phyloP scores from a whole-genome alignment of 176 grass and related monocot genomes.

The Eleusine coracana region DNA sequence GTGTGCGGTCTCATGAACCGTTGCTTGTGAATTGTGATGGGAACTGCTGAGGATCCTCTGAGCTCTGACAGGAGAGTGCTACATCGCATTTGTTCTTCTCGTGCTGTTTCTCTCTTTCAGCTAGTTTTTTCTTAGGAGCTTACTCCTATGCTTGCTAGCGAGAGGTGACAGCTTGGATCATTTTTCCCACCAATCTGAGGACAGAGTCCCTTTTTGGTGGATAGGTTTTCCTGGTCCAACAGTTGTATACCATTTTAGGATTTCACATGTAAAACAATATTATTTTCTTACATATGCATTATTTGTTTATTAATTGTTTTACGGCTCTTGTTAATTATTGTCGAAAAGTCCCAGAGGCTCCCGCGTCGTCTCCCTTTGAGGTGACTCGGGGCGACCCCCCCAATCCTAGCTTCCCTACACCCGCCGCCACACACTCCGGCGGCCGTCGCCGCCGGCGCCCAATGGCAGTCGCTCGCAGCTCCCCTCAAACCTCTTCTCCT shows the following conservation, averaged over 20 bases:
- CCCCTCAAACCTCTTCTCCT: too few species aligned
- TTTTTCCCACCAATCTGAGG: conserved; percentile 7
- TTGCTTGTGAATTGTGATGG: conserved; percentile 16
- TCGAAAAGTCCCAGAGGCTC: too few species aligned
- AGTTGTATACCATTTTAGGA: neutral
- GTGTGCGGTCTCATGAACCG: conserved; percentile 64
- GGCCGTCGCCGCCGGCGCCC: too few species aligned
- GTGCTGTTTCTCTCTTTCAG: neutral
- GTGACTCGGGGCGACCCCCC: too few species aligned
- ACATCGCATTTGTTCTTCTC: neutral
- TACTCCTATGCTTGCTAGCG: neutral
- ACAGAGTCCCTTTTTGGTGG: neutral
- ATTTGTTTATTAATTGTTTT: too few species aligned
- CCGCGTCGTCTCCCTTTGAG: too few species aligned
- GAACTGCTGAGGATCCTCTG: neutral
- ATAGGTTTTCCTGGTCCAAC: neutral
- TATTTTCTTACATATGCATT: too few species aligned
- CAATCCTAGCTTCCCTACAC: too few species aligned
- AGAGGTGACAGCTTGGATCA: neutral
- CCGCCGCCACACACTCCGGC: too few species aligned
- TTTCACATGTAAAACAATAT: neutral
- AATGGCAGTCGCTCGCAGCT: too few species aligned
- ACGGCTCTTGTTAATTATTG: too few species aligned
- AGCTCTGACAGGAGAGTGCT: too few species aligned
- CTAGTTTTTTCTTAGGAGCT: neutral